Percentiles rank a stretch among this genome's conserved stretches.
These are phyloP conservation scores for Pachysandra terminalis DNA, from an alignment of 164 flowering plant genomes.

Conservation along the genomic window DNA sequence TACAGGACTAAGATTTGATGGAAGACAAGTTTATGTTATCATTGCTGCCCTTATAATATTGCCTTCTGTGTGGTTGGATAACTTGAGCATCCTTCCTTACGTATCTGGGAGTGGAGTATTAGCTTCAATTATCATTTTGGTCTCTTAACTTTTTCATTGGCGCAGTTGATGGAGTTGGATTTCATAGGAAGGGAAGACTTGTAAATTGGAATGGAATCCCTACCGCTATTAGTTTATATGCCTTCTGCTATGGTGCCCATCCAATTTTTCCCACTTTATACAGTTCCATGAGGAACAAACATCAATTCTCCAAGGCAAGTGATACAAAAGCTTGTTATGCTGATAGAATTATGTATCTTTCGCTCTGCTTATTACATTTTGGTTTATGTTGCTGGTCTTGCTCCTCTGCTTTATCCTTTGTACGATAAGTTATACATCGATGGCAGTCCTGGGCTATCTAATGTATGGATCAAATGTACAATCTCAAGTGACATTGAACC, in stretches of 20 bases:
- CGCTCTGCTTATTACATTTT: too few species aligned
- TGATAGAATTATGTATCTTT: background rate
- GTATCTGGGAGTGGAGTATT: conserved; percentile 39
- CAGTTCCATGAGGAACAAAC: conserved; percentile 62
- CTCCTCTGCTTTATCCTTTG: conserved; percentile 51
- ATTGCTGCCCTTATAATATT: conserved; percentile 23
- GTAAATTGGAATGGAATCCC: conserved; percentile 22
- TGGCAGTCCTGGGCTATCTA: conserved; percentile 72
- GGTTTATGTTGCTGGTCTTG: conserved; percentile 51
- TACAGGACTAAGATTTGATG: conserved; percentile 31
- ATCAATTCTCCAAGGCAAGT: conserved; percentile 63
- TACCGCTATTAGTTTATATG: conserved; percentile 53
- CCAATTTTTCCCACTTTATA: conserved; percentile 81
- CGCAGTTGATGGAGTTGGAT: conserved; percentile 23
- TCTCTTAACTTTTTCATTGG: conserved; percentile 29
- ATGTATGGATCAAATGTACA: conserved; percentile 68
- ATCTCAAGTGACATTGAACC: conserved; percentile 75
- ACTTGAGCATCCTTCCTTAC: conserved; percentile 30
- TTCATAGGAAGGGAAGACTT: conserved; percentile 22
- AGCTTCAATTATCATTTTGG: conserved; percentile 26
- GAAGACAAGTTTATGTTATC: conserved; percentile 20
- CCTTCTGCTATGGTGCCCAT: conserved; percentile 81
- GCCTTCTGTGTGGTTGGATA: conserved; percentile 28
- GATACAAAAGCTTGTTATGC: too few species aligned
- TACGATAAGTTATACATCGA: conserved; percentile 52